phyloP scores from a whole-genome alignment of 805 yeast genomes.

The Brettanomyces sp. region DNA sequence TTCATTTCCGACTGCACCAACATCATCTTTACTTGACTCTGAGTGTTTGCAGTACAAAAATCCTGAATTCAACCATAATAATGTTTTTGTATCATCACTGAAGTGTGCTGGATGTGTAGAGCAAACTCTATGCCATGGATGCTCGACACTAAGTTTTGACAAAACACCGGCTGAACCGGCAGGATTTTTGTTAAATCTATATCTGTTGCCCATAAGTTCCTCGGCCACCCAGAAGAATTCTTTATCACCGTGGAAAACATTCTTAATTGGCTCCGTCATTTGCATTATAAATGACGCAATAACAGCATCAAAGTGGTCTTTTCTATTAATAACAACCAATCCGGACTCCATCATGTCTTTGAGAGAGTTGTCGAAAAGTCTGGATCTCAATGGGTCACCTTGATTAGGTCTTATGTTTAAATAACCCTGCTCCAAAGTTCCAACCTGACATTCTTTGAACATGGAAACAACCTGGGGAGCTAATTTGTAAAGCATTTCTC shows the following conservation, averaged over 20 bases:
- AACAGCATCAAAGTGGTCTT: conserved; percentile 39
- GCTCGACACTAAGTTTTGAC: conserved; percentile 10
- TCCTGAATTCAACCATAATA: conserved; percentile 68
- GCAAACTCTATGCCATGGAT: conserved; percentile 26
- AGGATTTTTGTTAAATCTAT: conserved; percentile 39
- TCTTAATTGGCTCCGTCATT: conserved; percentile 32
- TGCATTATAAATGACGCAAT: conserved; percentile 32
- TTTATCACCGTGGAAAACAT: conserved; percentile 69
- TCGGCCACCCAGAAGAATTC: conserved; percentile 72
- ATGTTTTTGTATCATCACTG: conserved; percentile 38
- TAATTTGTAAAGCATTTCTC: conserved; percentile 19
- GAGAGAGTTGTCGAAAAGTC: conserved; percentile 33
- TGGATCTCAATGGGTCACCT: conserved; percentile 25
- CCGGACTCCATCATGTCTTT: conserved; percentile 43
- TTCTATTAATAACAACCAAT: conserved; percentile 36
- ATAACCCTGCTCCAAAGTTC: background rate
- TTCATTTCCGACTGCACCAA: conserved; percentile 11
- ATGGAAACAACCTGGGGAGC: background rate
- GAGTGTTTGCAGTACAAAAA: conserved; percentile 44
- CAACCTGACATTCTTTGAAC: background rate
- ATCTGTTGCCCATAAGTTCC: conserved; percentile 44
- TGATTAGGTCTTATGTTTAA: background rate
- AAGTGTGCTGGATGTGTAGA: conserved; percentile 59
- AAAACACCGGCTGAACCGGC: conserved; percentile 49
- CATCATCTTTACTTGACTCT: conserved; percentile 26